Evolutionary conservation across 371 early-diverging fungal species (phyloP).

Genomic region (Lichtheimia ramosa): DNA sequence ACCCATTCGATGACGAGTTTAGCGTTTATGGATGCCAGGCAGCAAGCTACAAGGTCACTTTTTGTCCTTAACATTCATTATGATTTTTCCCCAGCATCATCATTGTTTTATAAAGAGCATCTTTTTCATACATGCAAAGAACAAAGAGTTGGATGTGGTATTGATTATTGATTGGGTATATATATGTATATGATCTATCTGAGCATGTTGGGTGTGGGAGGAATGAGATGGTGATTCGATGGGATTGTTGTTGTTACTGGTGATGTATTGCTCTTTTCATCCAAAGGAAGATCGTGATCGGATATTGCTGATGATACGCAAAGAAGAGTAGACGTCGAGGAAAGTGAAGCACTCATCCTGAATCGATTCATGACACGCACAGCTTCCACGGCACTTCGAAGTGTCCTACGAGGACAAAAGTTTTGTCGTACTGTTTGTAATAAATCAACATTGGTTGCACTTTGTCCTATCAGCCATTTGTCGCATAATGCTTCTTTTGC

Average conservation of each 20-base stretch:
- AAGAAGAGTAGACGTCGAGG: neutral
- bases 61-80: slow-evolving; percentile 15
- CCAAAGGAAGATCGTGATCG: neutral
- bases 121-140: neutral
- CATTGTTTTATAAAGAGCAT: neutral
- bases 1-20: slow-evolving; percentile 16
- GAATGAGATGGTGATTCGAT: no score
- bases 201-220: neutral
- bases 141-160: neutral
- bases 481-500: slow-evolving; percentile 81
- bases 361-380: slow-evolving; percentile 39
- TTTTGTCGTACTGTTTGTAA: slow-evolving; percentile 69
- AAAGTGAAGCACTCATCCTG: slow-evolving; percentile 10
- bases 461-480: slow-evolving; percentile 73
- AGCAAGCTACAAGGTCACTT: slow-evolving; percentile 14
- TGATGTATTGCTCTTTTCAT: neutral
- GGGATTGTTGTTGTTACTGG: neutral
- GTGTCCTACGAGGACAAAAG: slow-evolving; percentile 53
- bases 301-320: neutral
- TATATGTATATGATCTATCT: neutral
- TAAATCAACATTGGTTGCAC: slow-evolving; percentile 63
- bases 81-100: neutral
- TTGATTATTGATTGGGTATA: neutral
- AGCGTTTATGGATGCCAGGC: slow-evolving; percentile 19
- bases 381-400: slow-evolving; percentile 39